Conservation (phyloP, 2,329 filamentous ascomycete genomes). For the Dichotomopilus funicola region DNA sequence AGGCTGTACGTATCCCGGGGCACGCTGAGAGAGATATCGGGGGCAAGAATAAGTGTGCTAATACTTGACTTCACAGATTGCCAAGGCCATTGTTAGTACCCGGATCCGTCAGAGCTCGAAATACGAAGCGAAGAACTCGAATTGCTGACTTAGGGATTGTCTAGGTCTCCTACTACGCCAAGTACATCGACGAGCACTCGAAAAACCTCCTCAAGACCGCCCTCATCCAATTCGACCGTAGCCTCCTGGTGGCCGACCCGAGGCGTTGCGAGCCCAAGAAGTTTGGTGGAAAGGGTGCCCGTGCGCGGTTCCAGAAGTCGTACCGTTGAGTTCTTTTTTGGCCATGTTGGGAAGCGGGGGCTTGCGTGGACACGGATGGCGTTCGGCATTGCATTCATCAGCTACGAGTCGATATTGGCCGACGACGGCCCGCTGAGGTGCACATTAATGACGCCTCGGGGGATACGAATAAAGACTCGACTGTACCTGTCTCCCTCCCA, state of each 20-base stretch:
- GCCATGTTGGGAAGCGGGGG: conserved; percentile 27
- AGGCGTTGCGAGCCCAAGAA: conserved; percentile 99
- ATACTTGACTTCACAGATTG: conserved; percentile 46
- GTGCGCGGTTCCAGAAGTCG: conserved; percentile 97
- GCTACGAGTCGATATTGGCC: conserved; percentile 24
- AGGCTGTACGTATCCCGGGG: conserved; percentile 49
- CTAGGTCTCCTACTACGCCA: conserved; percentile 84
- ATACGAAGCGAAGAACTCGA: conserved; percentile 5
- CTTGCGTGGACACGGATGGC: conserved; percentile 26
- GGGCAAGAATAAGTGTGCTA: conserved; percentile 10
- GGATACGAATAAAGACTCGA: conserved; percentile 25
- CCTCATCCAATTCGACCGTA: conserved; percentile 65
- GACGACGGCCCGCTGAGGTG: conserved; percentile 22
- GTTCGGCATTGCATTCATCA: conserved; percentile 28
- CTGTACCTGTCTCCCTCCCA: conserved; percentile 17
- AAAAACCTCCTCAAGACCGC: conserved; percentile 99
- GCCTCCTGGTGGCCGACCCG: conserved; percentile 96
- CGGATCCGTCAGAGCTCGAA: neutral
- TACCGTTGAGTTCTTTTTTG: conserved; percentile 69
- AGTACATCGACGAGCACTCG: conserved; percentile 99
- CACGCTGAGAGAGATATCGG: neutral
- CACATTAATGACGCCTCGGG: conserved; percentile 17
- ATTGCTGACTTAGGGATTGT: conserved; percentile 12
- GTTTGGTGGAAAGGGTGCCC: conserved; percentile 87
- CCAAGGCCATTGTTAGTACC: conserved; percentile 75